Percentiles rank a stretch among this genome's conserved stretches.
Evolutionary conservation across 208 protist species (phyloP).

Genomic region (Crithidia fasciculata): DNA sequence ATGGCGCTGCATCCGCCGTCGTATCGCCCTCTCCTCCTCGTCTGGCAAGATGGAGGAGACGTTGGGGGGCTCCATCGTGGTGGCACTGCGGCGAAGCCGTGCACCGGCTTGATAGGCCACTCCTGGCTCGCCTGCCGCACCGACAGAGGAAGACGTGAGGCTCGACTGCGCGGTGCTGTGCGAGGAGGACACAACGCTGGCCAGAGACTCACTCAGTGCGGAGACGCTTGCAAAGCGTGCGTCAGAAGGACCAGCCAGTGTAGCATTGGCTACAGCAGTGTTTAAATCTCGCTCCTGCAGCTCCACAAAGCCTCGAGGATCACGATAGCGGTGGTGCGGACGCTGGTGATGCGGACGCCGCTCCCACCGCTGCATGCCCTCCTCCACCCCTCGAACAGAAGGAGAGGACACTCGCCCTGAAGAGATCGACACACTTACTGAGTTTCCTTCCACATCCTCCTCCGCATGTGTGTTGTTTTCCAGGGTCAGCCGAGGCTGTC

Average conservation of each 20-base stretch:
- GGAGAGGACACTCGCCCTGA: slow-evolving; percentile 20
- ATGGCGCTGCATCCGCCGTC: slow-evolving; percentile 21
- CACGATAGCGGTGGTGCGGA: not conserved
- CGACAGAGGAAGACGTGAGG: slow-evolving; percentile 31
- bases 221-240: slow-evolving; percentile 42
- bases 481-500: slow-evolving; percentile 7
- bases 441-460: not conserved
- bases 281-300: not conserved
- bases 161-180: slow-evolving; percentile 44
- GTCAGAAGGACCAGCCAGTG: slow-evolving; percentile 19
- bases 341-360: not conserved
- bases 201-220: slow-evolving; percentile 40
- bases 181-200: slow-evolving; percentile 58
- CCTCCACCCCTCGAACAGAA: slow-evolving; percentile 6
- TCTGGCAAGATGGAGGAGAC: slow-evolving; percentile 62
- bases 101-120: too few relatives aligned
- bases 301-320: not conserved
- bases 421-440: slow-evolving; percentile 3
- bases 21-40: slow-evolving; percentile 32
- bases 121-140: slow-evolving; percentile 12
- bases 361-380: not conserved
- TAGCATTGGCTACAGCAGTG: not conserved
- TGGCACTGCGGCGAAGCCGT: slow-evolving; percentile 30
- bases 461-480: slow-evolving; percentile 1
- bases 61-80: slow-evolving; percentile 43